Conservation (phyloP, 768 basidiomycete species). For the Termitomyces eurrhizus region DNA sequence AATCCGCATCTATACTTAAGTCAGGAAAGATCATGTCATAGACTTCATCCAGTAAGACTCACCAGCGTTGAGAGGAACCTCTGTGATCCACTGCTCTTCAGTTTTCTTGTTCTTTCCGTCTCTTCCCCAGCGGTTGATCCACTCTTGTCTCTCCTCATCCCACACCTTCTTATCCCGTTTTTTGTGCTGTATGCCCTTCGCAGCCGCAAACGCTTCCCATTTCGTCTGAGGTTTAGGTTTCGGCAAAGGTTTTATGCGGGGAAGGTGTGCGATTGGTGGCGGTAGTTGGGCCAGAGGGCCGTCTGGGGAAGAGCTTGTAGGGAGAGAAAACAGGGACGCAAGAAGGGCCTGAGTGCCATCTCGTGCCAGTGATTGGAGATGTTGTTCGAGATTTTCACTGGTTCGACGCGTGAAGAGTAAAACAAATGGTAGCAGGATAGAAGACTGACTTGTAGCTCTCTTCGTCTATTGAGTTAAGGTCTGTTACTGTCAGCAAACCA, state of each 20-base stretch:
- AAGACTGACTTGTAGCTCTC: conserved; percentile 72
- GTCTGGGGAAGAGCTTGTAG: conserved; percentile 67
- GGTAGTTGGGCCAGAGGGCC: conserved; percentile 86
- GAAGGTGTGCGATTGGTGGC: conserved; percentile 68
- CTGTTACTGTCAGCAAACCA: conserved; percentile 81
- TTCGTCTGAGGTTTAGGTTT: conserved; percentile 92
- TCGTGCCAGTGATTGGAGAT: conserved; percentile 73
- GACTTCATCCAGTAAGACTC: conserved; percentile 1
- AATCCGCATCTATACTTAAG: conserved; percentile 56
- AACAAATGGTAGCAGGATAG: neutral
- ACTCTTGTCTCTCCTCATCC: conserved; percentile 94
- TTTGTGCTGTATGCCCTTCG: conserved; percentile 88
- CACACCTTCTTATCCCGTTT: conserved; percentile 77
- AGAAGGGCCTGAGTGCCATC: conserved; percentile 83
- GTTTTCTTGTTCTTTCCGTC: conserved; percentile 84
- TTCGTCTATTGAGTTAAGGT: conserved; percentile 81
- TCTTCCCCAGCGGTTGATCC: conserved; percentile 88
- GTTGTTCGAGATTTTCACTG: conserved; percentile 77
- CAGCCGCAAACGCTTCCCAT: conserved; percentile 94
- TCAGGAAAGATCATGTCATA: neutral
- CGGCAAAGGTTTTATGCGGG: conserved; percentile 88
- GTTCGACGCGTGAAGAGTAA: neutral
- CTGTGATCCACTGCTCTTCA: conserved; percentile 89
- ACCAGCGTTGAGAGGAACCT: conserved; percentile 88
- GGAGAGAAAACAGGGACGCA: conserved; percentile 76